A percentile compares a stretch with the other conserved stretches of the same genome.
phyloP scores from a whole-genome alignment of 108 stramenopile species.

The Nitzschia sp. region DNA sequence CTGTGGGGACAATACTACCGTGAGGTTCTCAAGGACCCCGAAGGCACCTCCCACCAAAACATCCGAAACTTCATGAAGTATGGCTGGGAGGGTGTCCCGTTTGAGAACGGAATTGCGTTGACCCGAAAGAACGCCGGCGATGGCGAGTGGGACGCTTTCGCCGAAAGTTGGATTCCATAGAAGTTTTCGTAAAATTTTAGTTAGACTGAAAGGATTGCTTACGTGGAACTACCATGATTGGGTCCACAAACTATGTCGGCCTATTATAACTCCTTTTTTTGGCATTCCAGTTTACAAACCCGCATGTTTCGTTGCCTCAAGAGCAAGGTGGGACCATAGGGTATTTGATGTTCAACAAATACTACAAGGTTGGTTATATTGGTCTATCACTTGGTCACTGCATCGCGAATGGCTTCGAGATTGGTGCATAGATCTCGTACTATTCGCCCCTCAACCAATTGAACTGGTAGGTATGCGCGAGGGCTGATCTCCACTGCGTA shows the following conservation, averaged over 20 bases:
- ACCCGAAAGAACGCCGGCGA: conserved; percentile 79
- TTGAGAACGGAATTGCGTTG: conserved; percentile 87
- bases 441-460: conserved; percentile 82
- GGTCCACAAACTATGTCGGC: no score
- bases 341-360: no score
- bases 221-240: no score
- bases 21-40: conserved; percentile 78
- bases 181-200: no score
- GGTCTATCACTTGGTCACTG: conserved; percentile 5
- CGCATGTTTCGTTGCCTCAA: no score
- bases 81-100: conserved; percentile 83
- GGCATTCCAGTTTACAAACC: no score
- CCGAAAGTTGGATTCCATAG: conserved; percentile 27
- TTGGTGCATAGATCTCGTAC: conserved; percentile 82
- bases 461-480: conserved; percentile 84
- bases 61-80: conserved; percentile 88
- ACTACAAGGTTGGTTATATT: no score
- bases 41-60: conserved; percentile 77
- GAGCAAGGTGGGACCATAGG: no score
- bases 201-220: no score
- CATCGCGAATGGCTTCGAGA: conserved; percentile 75
- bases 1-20: conserved; percentile 89
- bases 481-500: conserved; percentile 91
- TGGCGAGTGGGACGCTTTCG: conserved; percentile 68
- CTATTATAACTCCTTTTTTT: no score